Conservation (phyloP, 2,329 filamentous ascomycete species). For the Chaetomium globosum region DNA sequence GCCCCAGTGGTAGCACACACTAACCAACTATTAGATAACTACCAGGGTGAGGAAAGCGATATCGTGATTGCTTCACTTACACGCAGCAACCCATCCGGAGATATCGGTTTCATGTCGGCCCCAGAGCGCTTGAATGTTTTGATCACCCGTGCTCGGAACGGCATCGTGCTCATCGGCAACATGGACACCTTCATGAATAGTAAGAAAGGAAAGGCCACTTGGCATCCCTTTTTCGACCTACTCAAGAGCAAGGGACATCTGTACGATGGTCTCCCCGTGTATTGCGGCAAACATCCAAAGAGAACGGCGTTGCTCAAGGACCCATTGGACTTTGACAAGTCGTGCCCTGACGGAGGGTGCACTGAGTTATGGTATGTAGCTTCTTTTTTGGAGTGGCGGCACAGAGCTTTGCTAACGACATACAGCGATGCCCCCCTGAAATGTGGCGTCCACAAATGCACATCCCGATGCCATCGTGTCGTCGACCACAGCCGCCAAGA, state of each 20-base stretch:
- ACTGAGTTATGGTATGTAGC: conserved; percentile 58
- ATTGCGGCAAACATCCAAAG: conserved; percentile 62
- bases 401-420: background rate
- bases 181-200: conserved; percentile 65
- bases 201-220: conserved; percentile 59
- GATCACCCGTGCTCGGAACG: conserved; percentile 66
- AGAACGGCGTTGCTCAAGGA: conserved; percentile 50
- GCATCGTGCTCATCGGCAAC: conserved; percentile 71
- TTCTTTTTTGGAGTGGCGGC: background rate
- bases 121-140: conserved; percentile 71
- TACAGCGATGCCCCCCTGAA: conserved; percentile 52
- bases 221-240: conserved; percentile 60
- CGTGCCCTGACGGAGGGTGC: conserved; percentile 73
- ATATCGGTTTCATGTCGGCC: conserved; percentile 71
- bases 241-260: conserved; percentile 56
- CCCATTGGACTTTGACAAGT: conserved; percentile 60
- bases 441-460: conserved; percentile 64
- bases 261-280: conserved; percentile 62
- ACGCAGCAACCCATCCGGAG: conserved; percentile 62
- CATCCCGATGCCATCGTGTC: conserved; percentile 63
- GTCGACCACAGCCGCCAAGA: conserved; percentile 56
- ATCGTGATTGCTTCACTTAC: conserved; percentile 71
- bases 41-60: conserved; percentile 75
- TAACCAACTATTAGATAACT: conserved; percentile 61
- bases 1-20: background rate